Evolutionary conservation across 2,329 filamentous ascomycete species (phyloP).

Genomic region (Colletotrichum euphorbiae): DNA sequence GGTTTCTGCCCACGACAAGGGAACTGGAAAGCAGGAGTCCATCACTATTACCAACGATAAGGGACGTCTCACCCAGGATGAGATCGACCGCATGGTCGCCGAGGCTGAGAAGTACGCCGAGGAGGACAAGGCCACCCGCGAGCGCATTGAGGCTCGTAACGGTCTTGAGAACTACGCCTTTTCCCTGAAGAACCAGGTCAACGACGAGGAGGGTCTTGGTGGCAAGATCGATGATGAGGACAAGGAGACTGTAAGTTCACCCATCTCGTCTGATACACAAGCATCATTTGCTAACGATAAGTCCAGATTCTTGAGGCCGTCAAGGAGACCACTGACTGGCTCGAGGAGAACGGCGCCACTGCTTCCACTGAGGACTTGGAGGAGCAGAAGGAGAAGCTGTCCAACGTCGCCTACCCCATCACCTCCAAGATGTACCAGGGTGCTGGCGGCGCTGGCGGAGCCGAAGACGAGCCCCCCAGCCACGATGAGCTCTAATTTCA

Average conservation of each 20-base stretch:
- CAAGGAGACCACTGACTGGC: slow-evolving; percentile 97
- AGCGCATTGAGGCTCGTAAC: slow-evolving; percentile 97
- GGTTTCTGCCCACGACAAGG: slow-evolving; percentile 96
- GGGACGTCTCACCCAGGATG: slow-evolving; percentile 93
- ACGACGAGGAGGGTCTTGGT: slow-evolving; percentile 95
- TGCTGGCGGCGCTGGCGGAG: slow-evolving; percentile 69
- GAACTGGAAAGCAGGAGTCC: slow-evolving; percentile 94
- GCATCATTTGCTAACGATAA: neutral
- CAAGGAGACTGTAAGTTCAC: slow-evolving; percentile 85
- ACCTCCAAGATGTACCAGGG: slow-evolving; percentile 94
- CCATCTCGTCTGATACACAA: slow-evolving; percentile 40
- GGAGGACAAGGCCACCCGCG: slow-evolving; percentile 97
- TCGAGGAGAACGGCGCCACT: slow-evolving; percentile 90
- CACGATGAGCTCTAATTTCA: slow-evolving; percentile 83
- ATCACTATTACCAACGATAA: slow-evolving; percentile 99
- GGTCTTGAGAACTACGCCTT: slow-evolving; percentile 99
- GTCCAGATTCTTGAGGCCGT: slow-evolving; percentile 85
- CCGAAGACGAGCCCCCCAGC: slow-evolving; percentile 72
- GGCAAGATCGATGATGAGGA: slow-evolving; percentile 99
- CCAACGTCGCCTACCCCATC: slow-evolving; percentile 96
- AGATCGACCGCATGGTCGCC: slow-evolving; percentile 99
- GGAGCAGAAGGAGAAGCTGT: slow-evolving; percentile 99
- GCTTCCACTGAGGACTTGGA: slow-evolving; percentile 95
- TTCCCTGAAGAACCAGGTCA: slow-evolving; percentile 98
- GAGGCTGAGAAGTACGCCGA: slow-evolving; percentile 99